Base-by-base conservation (phyloP, 208 protist genomes). In the Trypanosoma lewisi region DNA sequence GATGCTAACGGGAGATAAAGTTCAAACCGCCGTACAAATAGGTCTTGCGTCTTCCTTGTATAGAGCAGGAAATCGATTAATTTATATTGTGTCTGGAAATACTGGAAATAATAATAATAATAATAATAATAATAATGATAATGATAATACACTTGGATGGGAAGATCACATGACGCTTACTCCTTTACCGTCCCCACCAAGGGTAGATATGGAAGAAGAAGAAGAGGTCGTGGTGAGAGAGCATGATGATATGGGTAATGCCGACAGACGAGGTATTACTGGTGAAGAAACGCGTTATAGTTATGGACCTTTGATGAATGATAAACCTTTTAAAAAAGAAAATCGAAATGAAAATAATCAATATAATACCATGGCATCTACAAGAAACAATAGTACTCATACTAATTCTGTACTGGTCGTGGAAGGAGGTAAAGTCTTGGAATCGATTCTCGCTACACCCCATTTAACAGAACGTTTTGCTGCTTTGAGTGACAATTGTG, bases 1-100 rank as follows among this genome's bases (percentile, higher is more conserved):
- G 95, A 98, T 98, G 96, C 70, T 99, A 39, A 99, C 98, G 23
- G 98, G 98, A 31, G 98, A 99, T 80, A 99, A 99, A 79, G 62
- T 95, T 50, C 93, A 99, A 69, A 99, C 98, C 16, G 98, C 98
- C 5, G 91, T 98, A 68, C 96, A 99, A 69, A 98, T 99, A 73
- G 96, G 80, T 19, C 70, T 90, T 42, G 78, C 85, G 0, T 92
- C 83, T 55, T 72, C 66, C 14, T 71, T 94, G 11, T 92, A 89
- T 73, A 49, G 62, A 21, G 27, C 66, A n/a, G 52, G 56, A 25
- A 74, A 92, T 68, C 53, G 51, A 27, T 52, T 94, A 41, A 62
- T 92, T 30, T 71, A 78, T 44, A 65, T 94, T 44, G 68, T 77
- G 3, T 77, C 58, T 23, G 36, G 33, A 25, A 52, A 25, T 16